Evolutionary conservation across 2,329 filamentous ascomycete species (phyloP).

Genomic region (Sporothrix brunneoviolacea): DNA sequence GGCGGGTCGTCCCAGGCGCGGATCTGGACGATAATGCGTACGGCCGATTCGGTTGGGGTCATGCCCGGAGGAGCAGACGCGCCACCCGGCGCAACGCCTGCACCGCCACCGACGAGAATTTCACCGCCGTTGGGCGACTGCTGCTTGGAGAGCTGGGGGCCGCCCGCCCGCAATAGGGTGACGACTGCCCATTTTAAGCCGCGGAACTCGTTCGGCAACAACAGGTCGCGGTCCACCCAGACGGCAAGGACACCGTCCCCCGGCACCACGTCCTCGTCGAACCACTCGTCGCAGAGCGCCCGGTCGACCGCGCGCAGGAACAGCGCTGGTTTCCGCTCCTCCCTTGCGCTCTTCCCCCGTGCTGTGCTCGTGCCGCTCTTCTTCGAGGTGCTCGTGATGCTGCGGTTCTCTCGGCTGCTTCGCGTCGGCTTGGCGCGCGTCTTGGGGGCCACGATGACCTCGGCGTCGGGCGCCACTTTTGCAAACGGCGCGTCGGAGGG

Average conservation of each 20-base stretch:
- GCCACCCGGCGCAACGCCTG: slow-evolving; percentile 8
- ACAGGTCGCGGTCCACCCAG: slow-evolving; percentile 77
- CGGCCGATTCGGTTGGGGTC: slow-evolving; percentile 42
- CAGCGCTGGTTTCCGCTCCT: slow-evolving; percentile 59
- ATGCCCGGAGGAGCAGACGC: neutral
- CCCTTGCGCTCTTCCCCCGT: slow-evolving; percentile 39
- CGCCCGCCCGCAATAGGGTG: slow-evolving; percentile 79
- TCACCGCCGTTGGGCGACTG: neutral
- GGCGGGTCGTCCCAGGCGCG: slow-evolving; percentile 80
- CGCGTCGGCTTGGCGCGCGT: slow-evolving; percentile 64
- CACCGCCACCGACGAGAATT: slow-evolving; percentile 51
- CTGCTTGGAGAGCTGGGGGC: slow-evolving; percentile 53
- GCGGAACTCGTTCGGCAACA: slow-evolving; percentile 64
- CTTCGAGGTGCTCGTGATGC: slow-evolving; percentile 70
- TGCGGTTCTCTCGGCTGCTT: slow-evolving; percentile 66
- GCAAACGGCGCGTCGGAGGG: slow-evolving; percentile 68
- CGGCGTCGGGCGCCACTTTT: slow-evolving; percentile 88
- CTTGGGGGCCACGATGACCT: slow-evolving; percentile 96
- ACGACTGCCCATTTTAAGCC: slow-evolving; percentile 73
- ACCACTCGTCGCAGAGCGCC: slow-evolving; percentile 64
- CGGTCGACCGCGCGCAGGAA: slow-evolving; percentile 78
- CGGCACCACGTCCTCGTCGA: slow-evolving; percentile 54
- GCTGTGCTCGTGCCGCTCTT: slow-evolving; percentile 74
- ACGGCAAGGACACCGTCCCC: slow-evolving; percentile 56
- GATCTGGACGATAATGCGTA: slow-evolving; percentile 70